Conservation (phyloP, 1,284 basidiomycete genomes). For the Agaricales sp. region DNA sequence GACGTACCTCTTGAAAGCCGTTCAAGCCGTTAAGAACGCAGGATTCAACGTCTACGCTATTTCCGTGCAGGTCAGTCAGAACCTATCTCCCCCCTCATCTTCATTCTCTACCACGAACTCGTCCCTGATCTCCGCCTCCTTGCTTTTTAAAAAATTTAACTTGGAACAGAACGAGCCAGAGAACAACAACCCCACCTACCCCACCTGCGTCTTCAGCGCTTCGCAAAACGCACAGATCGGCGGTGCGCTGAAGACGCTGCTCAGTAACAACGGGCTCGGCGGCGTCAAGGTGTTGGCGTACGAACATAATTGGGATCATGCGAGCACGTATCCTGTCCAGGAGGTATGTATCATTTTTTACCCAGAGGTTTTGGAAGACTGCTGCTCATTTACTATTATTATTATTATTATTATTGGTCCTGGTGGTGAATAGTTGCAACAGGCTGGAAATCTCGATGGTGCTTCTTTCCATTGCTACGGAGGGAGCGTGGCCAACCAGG, state of each 20-base stretch:
- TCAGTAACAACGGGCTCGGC: conserved; percentile 38
- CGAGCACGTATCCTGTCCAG: conserved; percentile 31
- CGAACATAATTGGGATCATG: conserved; percentile 44
- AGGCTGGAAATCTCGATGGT: conserved; percentile 31
- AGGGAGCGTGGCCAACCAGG: conserved; percentile 31
- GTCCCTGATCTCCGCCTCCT: not conserved
- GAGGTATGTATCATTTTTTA: not conserved
- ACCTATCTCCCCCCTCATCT: not conserved
- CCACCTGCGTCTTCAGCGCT: conserved; percentile 32
- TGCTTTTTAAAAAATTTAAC: not conserved
- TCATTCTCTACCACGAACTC: conserved; percentile 2
- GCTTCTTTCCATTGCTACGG: conserved; percentile 47
- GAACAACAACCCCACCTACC: conserved; percentile 43
- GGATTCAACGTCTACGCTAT: conserved; percentile 40
- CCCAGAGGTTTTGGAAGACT: too few species aligned
- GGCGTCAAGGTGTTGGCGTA: conserved; percentile 38
- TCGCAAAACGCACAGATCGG: conserved; percentile 35
- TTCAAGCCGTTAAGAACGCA: conserved; percentile 39
- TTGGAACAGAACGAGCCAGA: conserved; percentile 41
- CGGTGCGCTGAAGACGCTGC: conserved; percentile 27
- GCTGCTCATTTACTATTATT: too few species aligned
- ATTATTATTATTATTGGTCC: too few species aligned
- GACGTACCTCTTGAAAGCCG: conserved; percentile 41
- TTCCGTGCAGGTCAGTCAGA: conserved; percentile 29
- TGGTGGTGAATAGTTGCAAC: conserved; percentile 32